Percentiles rank a stretch among this genome's conserved stretches.
phyloP scores from a whole-genome alignment of 306 rosid genomes.

The Trifolium subterraneum region DNA sequence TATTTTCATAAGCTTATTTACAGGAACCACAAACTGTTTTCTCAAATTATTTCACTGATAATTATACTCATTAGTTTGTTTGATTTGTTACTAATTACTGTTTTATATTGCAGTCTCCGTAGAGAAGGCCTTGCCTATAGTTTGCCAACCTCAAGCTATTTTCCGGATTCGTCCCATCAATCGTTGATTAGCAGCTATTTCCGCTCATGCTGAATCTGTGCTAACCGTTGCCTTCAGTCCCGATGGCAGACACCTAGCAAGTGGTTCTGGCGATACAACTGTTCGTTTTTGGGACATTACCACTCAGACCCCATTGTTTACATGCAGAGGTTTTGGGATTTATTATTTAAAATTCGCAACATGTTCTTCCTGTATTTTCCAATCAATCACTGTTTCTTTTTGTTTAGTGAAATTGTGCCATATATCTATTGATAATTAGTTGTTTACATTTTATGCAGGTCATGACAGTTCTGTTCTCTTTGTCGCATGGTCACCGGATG shows the following conservation, averaged over 20 bases:
- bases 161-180: constrained; percentile 79
- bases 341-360: too few relatives aligned
- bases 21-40: too few relatives aligned
- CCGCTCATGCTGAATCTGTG: constrained; percentile 48
- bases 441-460: constrained; percentile 53
- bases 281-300: constrained; percentile 86
- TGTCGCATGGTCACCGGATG: constrained; percentile 96
- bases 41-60: too few relatives aligned
- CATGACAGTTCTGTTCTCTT: constrained; percentile 90
- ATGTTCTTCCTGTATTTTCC: too few relatives aligned
- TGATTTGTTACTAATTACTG: not conserved
- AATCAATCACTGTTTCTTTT: too few relatives aligned
- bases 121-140: constrained; percentile 86
- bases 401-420: too few relatives aligned
- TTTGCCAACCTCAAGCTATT: constrained; percentile 92
- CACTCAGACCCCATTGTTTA: constrained; percentile 71
- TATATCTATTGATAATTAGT: too few relatives aligned
- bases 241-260: constrained; percentile 83
- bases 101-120: constrained; percentile 66
- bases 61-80: not conserved
- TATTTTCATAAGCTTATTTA: too few relatives aligned
- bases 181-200: constrained; percentile 88
- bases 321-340: not conserved
- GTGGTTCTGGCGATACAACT: constrained; percentile 94
- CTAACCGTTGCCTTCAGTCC: constrained; percentile 89